These are phyloP conservation scores for Chrysophaeum taylorii DNA, from an alignment of 352 stramenopile species.

Conservation along the genomic window DNA sequence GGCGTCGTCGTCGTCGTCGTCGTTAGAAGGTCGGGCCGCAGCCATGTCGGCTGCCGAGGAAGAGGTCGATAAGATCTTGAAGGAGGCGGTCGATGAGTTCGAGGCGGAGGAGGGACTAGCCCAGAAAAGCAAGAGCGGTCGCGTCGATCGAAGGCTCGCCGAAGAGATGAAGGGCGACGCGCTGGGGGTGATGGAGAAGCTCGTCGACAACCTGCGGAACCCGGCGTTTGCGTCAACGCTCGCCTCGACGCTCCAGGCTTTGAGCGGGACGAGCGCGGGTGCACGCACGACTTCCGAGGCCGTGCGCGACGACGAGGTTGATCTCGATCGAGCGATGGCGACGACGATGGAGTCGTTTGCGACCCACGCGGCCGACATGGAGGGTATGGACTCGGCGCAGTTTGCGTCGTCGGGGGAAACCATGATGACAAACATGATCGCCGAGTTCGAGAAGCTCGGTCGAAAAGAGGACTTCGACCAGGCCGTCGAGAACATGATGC, in stretches of 20 bases:
- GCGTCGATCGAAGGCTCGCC: neutral
- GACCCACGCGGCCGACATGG: neutral
- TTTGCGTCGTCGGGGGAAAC: conserved; percentile 76
- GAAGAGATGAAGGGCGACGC: neutral
- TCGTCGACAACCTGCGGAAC: conserved; percentile 19
- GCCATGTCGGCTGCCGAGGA: neutral
- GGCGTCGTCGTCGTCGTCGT: too few species aligned
- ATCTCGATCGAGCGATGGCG: neutral
- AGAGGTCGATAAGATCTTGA: neutral
- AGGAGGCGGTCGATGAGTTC: neutral
- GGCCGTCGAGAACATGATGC: conserved; percentile 93
- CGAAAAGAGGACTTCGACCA: conserved; percentile 78
- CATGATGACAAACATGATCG: conserved; percentile 90
- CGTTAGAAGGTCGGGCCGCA: too few species aligned
- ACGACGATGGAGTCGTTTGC: neutral
- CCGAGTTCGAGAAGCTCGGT: conserved; percentile 83
- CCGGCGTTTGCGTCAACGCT: conserved; percentile 9
- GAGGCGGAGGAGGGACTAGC: neutral
- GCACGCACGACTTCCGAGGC: conserved; percentile 15
- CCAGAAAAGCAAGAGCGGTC: neutral
- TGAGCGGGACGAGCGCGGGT: conserved; percentile 14
- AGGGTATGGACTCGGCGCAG: conserved; percentile 32
- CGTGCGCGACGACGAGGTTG: conserved; percentile 5
- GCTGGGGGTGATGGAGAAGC: conserved; percentile 9
- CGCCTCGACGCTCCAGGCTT: conserved; percentile 6